Evolutionary conservation across 768 basidiomycete species (phyloP).

Genomic region (Suillus brevipes): DNA sequence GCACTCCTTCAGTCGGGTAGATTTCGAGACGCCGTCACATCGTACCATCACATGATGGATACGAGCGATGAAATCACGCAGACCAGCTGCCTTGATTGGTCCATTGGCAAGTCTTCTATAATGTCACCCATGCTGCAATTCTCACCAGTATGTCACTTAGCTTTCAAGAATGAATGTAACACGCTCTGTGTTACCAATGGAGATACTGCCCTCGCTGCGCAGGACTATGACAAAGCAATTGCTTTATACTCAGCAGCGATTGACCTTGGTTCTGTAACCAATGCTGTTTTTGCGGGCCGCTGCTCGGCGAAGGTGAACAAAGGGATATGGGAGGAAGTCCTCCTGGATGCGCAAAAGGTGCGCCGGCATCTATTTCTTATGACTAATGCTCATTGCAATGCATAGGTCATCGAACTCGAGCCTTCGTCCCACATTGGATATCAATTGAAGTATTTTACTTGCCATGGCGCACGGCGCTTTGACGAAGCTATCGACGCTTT

Average conservation of each 20-base stretch:
- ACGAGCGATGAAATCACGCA: not conserved
- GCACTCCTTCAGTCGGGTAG: not conserved
- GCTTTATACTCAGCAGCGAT: not conserved
- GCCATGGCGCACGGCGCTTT: not conserved
- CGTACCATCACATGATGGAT: not conserved
- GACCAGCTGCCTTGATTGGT: not conserved
- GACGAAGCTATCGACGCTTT: not conserved
- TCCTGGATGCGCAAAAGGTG: not conserved
- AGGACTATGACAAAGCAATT: not conserved
- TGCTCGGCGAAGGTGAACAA: not conserved
- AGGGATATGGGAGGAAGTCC: not conserved
- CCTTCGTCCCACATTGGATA: not conserved
- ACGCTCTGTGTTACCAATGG: not conserved
- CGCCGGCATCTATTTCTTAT: not conserved
- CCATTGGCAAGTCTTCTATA: not conserved
- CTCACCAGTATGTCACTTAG: not conserved
- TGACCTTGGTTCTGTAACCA: not conserved
- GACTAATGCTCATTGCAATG: not conserved
- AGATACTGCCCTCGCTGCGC: not conserved
- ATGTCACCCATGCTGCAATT: not conserved
- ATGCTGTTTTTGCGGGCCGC: not conserved
- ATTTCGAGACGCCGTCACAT: not conserved
- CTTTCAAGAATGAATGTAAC: not conserved
- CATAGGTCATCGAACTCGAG: not conserved
- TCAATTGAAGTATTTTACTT: not conserved